Conservation (phyloP, 1,284 basidiomycete genomes). For the Fomitopsis pinicola region DNA sequence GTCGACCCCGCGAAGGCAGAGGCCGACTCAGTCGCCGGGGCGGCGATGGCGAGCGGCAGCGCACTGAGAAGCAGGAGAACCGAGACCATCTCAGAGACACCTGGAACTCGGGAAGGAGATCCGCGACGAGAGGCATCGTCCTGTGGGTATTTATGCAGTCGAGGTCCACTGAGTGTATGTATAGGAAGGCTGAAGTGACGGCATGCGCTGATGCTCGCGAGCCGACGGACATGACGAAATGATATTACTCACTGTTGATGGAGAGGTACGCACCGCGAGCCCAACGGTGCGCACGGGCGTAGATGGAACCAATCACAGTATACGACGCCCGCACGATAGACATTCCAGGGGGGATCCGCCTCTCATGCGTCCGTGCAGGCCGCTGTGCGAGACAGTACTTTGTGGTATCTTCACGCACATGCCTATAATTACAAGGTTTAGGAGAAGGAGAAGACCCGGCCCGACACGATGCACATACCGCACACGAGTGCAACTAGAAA, state of each 20-base stretch:
- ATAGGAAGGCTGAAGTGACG: neutral
- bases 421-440: neutral
- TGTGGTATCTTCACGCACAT: neutral
- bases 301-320: constrained; percentile 2
- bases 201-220: neutral
- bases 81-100: neutral
- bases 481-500: neutral
- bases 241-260: neutral
- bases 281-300: constrained; percentile 1
- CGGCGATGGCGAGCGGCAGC: constrained; percentile 2
- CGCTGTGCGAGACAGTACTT: neutral
- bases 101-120: neutral
- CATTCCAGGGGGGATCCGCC: neutral
- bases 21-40: constrained; percentile 6
- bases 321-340: neutral
- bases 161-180: neutral
- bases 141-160: constrained; percentile 3
- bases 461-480: neutral
- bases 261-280: neutral
- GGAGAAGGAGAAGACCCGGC: neutral
- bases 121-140: neutral
- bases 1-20: constrained; percentile 26
- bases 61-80: constrained; percentile 4
- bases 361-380: neutral
- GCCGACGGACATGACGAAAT: neutral